These are phyloP conservation scores for Mrakia frigida DNA, from an alignment of 768 basidiomycete species.

Conservation along the genomic window DNA sequence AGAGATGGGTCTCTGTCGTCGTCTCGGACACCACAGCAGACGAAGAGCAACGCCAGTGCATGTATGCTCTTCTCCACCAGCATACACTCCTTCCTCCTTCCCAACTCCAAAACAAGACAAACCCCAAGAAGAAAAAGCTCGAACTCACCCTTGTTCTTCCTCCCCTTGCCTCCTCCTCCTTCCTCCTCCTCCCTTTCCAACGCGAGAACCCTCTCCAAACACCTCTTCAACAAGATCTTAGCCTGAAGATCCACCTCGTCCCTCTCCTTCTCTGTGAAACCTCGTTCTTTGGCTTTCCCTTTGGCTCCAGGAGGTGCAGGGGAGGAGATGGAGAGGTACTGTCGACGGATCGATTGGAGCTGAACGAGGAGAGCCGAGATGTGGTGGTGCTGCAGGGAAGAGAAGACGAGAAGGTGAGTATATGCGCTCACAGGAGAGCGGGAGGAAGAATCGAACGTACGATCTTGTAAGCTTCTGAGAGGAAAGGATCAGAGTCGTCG, in stretches of 20 bases:
- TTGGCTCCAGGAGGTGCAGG: constrained; percentile 47
- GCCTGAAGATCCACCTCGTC: constrained; percentile 95
- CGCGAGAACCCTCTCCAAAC: constrained; percentile 77
- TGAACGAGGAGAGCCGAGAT: constrained; percentile 43
- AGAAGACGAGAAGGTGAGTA: constrained; percentile 53
- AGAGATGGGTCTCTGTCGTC: not conserved
- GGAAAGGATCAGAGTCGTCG: constrained; percentile 57
- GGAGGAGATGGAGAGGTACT: constrained; percentile 67
- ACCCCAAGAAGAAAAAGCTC: no score
- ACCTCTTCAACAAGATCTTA: constrained; percentile 73
- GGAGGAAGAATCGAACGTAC: constrained; percentile 42
- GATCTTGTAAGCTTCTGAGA: constrained; percentile 69
- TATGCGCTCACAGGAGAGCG: constrained; percentile 50
- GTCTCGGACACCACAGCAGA: not conserved
- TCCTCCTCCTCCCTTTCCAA: constrained; percentile 78
- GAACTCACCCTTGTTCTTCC: constrained; percentile 4
- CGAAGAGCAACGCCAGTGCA: no score
- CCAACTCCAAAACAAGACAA: not conserved
- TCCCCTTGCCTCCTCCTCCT: constrained; percentile 53
- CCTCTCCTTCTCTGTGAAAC: constrained; percentile 77
- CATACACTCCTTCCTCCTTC: no score
- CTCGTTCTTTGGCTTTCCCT: constrained; percentile 43
- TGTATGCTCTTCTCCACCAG: no score
- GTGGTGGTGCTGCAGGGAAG: constrained; percentile 18
- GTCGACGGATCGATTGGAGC: constrained; percentile 68